These are phyloP conservation scores for Botrytis fabae DNA, from an alignment of 2,329 filamentous ascomycete genomes.

Conservation along the genomic window DNA sequence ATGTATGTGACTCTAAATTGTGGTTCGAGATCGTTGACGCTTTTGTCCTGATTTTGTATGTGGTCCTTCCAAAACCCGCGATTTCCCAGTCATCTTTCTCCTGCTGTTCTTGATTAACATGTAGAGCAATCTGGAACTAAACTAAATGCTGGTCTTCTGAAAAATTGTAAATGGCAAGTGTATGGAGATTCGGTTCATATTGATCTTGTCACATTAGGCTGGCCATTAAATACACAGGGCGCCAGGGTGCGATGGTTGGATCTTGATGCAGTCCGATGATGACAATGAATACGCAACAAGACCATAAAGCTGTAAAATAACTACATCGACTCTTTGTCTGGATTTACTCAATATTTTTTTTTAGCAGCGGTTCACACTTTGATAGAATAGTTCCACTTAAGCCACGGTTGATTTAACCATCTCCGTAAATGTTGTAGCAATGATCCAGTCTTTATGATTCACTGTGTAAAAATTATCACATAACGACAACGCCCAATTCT, in stretches of 20 bases:
- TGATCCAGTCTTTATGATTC: background rate
- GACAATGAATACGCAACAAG: background rate
- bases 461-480: background rate
- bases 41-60: background rate
- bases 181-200: background rate
- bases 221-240: background rate
- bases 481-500: background rate
- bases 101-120: background rate
- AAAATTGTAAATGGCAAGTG: background rate
- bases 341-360: background rate
- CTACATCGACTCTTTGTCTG: background rate
- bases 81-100: background rate
- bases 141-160: rapidly evolving
- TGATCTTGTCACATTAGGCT: background rate
- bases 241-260: background rate
- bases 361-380: background rate
- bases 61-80: too few species aligned
- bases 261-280: background rate
- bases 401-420: background rate
- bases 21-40: background rate
- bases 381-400: background rate
- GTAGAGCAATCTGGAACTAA: background rate
- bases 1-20: background rate
- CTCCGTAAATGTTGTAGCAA: background rate
- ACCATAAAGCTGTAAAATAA: background rate